A percentile compares a stretch with the other conserved stretches of the same genome.
Evolutionary conservation across 805 yeast genomes (phyloP).

Genomic region (Suhomyces faveliae): DNA sequence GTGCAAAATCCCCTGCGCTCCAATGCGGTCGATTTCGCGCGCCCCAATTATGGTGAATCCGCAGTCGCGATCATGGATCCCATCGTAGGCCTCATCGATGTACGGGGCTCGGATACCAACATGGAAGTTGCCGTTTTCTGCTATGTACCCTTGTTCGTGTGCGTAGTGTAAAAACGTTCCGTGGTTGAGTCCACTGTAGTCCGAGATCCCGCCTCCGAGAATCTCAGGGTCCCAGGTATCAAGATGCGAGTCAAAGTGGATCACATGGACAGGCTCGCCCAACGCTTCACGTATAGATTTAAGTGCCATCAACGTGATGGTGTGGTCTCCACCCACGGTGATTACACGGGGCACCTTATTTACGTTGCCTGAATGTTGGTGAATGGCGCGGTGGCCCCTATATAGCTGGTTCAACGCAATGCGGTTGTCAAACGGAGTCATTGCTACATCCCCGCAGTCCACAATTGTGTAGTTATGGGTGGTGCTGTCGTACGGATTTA

Average conservation of each 20-base stretch:
- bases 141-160: constrained; percentile 60
- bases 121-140: constrained; percentile 50
- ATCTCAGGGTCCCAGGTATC: constrained; percentile 69
- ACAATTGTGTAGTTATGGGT: constrained; percentile 36
- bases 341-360: constrained; percentile 38
- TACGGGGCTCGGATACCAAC: constrained; percentile 67
- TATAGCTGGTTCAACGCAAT: constrained; percentile 64
- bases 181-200: constrained; percentile 60
- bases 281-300: constrained; percentile 50
- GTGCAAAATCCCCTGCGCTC: constrained; percentile 36
- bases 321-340: constrained; percentile 64
- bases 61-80: constrained; percentile 48
- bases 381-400: constrained; percentile 51
- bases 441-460: constrained; percentile 70
- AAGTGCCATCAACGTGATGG: constrained; percentile 51
- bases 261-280: constrained; percentile 46
- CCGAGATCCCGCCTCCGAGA: constrained; percentile 60
- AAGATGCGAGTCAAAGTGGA: constrained; percentile 66
- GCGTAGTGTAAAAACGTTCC: constrained; percentile 74
- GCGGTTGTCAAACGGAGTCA: constrained; percentile 65
- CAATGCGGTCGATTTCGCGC: constrained; percentile 45
- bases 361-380: constrained; percentile 28
- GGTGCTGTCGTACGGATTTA: constrained; percentile 53
- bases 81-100: constrained; percentile 38
- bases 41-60: constrained; percentile 49